Conservation (phyloP, 352 stramenopile genomes). For the Globisporangium megalacanthum region DNA sequence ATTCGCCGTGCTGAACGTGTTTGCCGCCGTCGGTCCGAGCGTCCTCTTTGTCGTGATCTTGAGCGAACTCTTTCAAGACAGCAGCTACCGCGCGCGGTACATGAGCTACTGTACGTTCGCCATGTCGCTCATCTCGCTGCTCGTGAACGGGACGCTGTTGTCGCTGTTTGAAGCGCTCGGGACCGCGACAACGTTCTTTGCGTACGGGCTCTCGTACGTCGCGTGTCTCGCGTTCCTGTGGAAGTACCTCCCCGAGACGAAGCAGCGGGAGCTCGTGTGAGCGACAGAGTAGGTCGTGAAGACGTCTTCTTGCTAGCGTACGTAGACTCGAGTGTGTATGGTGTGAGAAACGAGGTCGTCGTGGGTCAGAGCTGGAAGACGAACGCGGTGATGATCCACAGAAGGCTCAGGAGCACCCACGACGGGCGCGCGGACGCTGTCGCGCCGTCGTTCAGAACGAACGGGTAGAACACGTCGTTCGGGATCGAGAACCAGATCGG, state of each 20-base stretch:
- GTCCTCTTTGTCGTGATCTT: conserved; percentile 84
- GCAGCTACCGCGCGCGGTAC: conserved; percentile 71
- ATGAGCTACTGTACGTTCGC: conserved; percentile 89
- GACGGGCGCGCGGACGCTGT: background rate
- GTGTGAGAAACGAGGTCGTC: too few species aligned
- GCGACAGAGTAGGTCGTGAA: background rate
- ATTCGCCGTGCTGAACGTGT: conserved; percentile 72
- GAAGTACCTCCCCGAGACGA: conserved; percentile 69
- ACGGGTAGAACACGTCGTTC: conserved; percentile 48
- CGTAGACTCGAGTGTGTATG: too few species aligned
- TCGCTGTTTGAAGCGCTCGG: conserved; percentile 67
- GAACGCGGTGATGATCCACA: conserved; percentile 3
- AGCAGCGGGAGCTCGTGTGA: conserved; percentile 65
- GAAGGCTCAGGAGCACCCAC: background rate
- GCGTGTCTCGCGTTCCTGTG: conserved; percentile 67
- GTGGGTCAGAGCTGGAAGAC: background rate
- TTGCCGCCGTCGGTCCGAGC: conserved; percentile 65
- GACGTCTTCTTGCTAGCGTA: background rate
- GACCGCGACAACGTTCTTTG: conserved; percentile 56
- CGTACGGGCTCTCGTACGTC: conserved; percentile 63
- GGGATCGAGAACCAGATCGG: conserved; percentile 51
- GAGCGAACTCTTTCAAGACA: conserved; percentile 80
- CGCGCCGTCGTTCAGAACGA: conserved; percentile 21
- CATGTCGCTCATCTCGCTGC: conserved; percentile 82
- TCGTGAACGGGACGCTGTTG: conserved; percentile 79